A percentile compares a stretch with the other conserved stretches of the same genome.
Conservation (phyloP, 495 filamentous ascomycete species). For the Tuber calosporum region DNA sequence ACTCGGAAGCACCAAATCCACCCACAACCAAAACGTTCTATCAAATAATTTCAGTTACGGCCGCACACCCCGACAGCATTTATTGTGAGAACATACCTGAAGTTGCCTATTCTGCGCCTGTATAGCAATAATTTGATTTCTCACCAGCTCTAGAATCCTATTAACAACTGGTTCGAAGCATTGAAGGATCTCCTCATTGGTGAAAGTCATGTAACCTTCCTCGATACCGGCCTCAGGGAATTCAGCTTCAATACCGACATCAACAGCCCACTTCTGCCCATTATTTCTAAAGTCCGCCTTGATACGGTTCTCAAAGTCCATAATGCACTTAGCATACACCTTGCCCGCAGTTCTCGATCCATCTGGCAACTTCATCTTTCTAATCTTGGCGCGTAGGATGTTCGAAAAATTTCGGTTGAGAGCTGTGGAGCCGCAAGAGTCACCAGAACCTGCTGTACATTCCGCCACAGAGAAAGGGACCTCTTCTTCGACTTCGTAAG, state of each 20-base stretch:
- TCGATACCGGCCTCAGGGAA: conserved; percentile 74
- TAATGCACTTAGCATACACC: conserved; percentile 76
- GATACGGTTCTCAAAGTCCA: conserved; percentile 78
- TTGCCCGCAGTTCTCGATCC: conserved; percentile 67
- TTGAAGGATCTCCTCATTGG: conserved; percentile 72
- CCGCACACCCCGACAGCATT: background rate
- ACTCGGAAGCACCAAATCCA: conserved; percentile 74
- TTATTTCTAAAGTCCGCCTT: conserved; percentile 80
- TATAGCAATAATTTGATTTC: conserved; percentile 75
- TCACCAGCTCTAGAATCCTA: conserved; percentile 66
- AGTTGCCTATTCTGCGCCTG: conserved; percentile 65
- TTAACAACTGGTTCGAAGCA: conserved; percentile 77
- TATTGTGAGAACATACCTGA: conserved; percentile 50
- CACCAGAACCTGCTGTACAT: conserved; percentile 69
- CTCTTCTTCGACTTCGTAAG: conserved; percentile 74
- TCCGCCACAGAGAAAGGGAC: conserved; percentile 68
- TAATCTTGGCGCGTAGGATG: conserved; percentile 69
- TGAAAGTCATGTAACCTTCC: conserved; percentile 77
- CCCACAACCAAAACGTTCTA: conserved; percentile 73
- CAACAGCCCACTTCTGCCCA: conserved; percentile 76
- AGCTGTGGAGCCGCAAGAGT: conserved; percentile 68
- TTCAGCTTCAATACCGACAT: conserved; percentile 66
- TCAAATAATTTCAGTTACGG: conserved; percentile 28
- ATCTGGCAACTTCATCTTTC: conserved; percentile 77
- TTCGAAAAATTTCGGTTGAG: conserved; percentile 78